These are phyloP conservation scores for Mucor lusitanicus DNA, from an alignment of 371 early-diverging fungal genomes.

Conservation along the genomic window DNA sequence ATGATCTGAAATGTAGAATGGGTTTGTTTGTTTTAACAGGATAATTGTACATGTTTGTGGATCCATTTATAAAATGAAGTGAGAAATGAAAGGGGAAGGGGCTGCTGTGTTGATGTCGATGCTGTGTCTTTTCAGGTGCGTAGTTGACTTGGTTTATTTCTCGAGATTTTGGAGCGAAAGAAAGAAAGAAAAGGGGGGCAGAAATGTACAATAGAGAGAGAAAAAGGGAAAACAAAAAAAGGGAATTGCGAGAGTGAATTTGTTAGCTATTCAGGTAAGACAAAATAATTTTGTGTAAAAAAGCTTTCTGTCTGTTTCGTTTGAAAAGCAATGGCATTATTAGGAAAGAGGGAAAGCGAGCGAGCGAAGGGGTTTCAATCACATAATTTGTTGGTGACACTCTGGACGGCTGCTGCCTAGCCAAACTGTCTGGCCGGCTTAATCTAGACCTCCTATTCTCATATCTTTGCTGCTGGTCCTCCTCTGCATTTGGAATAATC, in stretches of 20 bases:
- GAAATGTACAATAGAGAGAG: not conserved
- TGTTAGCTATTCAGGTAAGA: not conserved
- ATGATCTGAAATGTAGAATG: constrained; percentile 22
- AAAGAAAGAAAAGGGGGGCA: not conserved
- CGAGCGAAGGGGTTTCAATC: not conserved
- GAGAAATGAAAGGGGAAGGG: constrained; percentile 1
- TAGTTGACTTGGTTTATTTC: not conserved
- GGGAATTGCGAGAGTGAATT: not conserved
- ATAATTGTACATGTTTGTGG: not conserved
- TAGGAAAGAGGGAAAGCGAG: no score
- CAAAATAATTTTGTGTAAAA: constrained; percentile 3
- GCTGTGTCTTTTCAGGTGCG: not conserved
- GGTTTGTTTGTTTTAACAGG: constrained; percentile 15
- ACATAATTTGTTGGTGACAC: not conserved
- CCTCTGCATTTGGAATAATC: not conserved
- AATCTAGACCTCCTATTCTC: constrained; percentile 2
- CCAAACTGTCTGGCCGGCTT: not conserved
- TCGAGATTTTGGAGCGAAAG: not conserved
- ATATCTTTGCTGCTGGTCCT: not conserved
- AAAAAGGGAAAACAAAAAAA: not conserved
- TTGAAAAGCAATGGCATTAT: not conserved
- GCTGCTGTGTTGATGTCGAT: constrained; percentile 20
- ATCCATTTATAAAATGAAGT: constrained; percentile 8
- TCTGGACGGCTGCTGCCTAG: not conserved
- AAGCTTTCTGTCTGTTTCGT: not conserved